phyloP scores from a whole-genome alignment of 805 yeast species.

The Myxozyma mucilagina region DNA sequence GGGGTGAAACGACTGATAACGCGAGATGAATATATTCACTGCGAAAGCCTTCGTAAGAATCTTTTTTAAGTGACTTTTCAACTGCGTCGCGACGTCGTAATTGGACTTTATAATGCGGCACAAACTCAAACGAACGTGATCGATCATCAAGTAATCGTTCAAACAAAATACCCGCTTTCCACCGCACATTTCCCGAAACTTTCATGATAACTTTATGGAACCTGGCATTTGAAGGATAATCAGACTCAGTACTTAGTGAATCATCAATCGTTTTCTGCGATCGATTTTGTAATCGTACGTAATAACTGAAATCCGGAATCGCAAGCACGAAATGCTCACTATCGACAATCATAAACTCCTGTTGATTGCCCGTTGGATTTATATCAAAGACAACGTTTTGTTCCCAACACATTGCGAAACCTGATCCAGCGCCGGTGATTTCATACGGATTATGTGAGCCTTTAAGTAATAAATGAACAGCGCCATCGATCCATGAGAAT shows the following conservation, averaged over 20 bases:
- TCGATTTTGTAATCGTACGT: constrained; percentile 45
- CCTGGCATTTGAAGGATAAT: constrained; percentile 29
- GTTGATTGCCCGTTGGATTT: constrained; percentile 68
- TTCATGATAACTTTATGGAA: constrained; percentile 56
- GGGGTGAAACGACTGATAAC: constrained; percentile 52
- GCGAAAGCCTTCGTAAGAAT: constrained; percentile 77
- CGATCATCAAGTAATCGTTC: constrained; percentile 55
- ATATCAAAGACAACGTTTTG: constrained; percentile 59
- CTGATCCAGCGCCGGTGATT: constrained; percentile 65
- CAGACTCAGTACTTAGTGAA: constrained; percentile 28
- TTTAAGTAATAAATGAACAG: constrained; percentile 40
- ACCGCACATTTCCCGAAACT: constrained; percentile 65
- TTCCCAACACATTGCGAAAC: constrained; percentile 73
- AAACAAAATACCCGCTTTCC: constrained; percentile 75
- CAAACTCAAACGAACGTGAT: constrained; percentile 50
- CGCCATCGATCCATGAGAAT: constrained; percentile 47
- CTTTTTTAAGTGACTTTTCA: constrained; percentile 56
- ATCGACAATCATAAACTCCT: constrained; percentile 61
- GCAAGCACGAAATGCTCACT: constrained; percentile 67
- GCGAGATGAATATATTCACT: constrained; percentile 80
- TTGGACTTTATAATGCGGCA: constrained; percentile 63
- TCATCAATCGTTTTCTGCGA: constrained; percentile 28
- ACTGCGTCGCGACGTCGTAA: constrained; percentile 59
- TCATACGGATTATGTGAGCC: constrained; percentile 76
- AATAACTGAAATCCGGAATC: constrained; percentile 63